Evolutionary conservation across 2,329 filamentous ascomycete genomes (phyloP).

Genomic region (Ascochyta viciae-villosae): DNA sequence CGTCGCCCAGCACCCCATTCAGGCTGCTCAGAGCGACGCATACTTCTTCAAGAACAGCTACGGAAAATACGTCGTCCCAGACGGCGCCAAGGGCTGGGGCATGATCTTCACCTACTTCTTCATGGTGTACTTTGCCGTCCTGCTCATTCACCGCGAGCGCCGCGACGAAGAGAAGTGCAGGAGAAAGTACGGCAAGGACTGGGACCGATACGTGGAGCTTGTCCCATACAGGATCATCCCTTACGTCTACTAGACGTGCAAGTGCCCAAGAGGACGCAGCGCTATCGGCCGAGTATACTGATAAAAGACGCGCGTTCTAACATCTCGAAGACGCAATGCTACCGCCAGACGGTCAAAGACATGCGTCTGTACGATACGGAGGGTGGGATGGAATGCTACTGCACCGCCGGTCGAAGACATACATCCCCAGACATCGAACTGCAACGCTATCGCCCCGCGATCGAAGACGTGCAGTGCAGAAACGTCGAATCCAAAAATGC

Average conservation of each 20-base stretch:
- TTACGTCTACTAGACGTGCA: conserved; percentile 71
- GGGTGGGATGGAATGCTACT: conserved; percentile 26
- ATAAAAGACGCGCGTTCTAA: conserved; percentile 37
- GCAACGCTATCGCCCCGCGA: conserved; percentile 30
- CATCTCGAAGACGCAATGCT: conserved; percentile 29
- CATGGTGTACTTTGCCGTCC: conserved; percentile 85
- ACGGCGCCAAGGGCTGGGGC: conserved; percentile 79
- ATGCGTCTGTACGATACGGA: conserved; percentile 14
- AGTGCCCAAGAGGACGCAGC: conserved; percentile 19
- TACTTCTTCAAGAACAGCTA: conserved; percentile 63
- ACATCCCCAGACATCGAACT: conserved; percentile 11
- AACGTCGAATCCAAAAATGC: too few relatives aligned
- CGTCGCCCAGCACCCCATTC: conserved; percentile 45
- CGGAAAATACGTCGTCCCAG: conserved; percentile 71
- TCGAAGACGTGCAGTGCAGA: conserved; percentile 26
- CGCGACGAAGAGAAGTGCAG: conserved; percentile 91
- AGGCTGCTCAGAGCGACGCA: conserved; percentile 57
- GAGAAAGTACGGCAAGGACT: conserved; percentile 90
- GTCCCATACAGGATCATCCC: conserved; percentile 86
- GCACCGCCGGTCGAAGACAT: conserved; percentile 36
- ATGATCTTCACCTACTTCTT: conserved; percentile 95
- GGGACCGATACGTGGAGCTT: conserved; percentile 84
- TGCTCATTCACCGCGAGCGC: conserved; percentile 84
- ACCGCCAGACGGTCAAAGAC: conserved; percentile 32
- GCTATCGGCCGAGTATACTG: conserved; percentile 31